phyloP scores from a whole-genome alignment of 495 filamentous ascomycete genomes.

The Pyrenula aspistea region DNA sequence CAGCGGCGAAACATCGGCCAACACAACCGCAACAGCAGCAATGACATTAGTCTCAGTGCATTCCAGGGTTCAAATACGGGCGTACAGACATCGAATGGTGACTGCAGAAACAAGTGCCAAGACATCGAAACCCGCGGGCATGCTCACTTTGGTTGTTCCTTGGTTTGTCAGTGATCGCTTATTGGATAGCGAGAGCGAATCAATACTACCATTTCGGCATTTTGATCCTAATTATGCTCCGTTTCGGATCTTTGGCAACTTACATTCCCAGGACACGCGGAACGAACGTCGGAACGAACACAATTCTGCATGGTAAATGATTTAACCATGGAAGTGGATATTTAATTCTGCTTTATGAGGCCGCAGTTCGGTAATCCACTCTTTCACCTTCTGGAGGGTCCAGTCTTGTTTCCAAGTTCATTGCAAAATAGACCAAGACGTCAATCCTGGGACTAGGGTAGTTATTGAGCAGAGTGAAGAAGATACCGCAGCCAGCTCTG shows the following conservation, averaged over 20 bases:
- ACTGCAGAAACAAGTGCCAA: neutral
- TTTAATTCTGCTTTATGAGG: too few species aligned
- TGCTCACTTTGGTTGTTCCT: neutral
- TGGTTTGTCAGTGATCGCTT: neutral
- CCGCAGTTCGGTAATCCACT: too few species aligned
- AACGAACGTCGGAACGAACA: too few species aligned
- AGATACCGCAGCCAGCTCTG: neutral
- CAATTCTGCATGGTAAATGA: too few species aligned
- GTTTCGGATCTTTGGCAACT: too few species aligned
- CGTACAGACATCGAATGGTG: neutral
- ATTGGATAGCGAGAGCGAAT: neutral
- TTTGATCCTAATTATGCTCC: too few species aligned
- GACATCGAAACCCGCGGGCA: neutral
- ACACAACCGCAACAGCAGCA: too few species aligned
- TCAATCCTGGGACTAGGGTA: neutral
- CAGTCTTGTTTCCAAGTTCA: neutral
- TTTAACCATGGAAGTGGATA: too few species aligned
- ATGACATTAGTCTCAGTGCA: neutral
- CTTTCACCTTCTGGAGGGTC: neutral
- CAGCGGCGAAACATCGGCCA: too few species aligned
- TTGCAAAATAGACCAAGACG: neutral
- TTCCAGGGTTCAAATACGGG: neutral
- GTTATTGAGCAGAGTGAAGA: neutral
- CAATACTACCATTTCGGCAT: neutral
- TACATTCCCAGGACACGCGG: too few species aligned